Base-by-base conservation (phyloP, 2,329 filamentous ascomycete genomes). In the Davidsoniella eucalypti region DNA sequence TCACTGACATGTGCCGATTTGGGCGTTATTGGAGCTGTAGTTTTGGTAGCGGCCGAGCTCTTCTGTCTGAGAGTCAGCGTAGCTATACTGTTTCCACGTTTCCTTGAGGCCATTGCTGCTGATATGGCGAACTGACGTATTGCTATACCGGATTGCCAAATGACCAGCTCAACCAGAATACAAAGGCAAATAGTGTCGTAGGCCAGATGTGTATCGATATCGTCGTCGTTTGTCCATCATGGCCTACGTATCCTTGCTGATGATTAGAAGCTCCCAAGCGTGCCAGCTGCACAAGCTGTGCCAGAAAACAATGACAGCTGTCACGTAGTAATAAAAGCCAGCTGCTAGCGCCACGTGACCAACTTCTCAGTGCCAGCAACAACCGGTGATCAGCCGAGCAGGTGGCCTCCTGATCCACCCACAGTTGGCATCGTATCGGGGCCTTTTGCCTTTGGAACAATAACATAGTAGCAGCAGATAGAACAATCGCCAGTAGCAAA, bases 1-100 rank as follows among this genome's bases (percentile, higher is more conserved):
- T 93, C 87, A 54, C 81, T 67, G 37, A 85, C 73, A 62, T 88
- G 78, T 50, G 70, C 63, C 4, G 78, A 78, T 58, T 68, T 73
- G 48, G 73, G 67, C 57, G 69, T 64, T 44, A 68, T 59, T 26
- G 63, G 59, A 37, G 47, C 14, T 43, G 51, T 36, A 36, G 41
- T 12, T 46, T 55, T 42, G 45, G 42, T 33, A 33, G 46, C 18
- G 29, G 54, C 18, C 29, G 44, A 26, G 29, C 29, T 33, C 43
- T 52, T 49, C 39, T 51, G 44, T 16, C 48, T 44, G 14, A 47
- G 50, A n/a, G 43, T 42, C 23, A 50, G 33, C n/a, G 52, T 47
- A 16, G 40, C 44, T 36, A 46, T 9, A 37, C 47, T 51, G 29
- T 50, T 47, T 9, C 47, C 51, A 21, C 51, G 51, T 18, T 50